Base-by-base conservation (phyloP, 2,329 filamentous ascomycete species). In the Fusarium denticulatum region DNA sequence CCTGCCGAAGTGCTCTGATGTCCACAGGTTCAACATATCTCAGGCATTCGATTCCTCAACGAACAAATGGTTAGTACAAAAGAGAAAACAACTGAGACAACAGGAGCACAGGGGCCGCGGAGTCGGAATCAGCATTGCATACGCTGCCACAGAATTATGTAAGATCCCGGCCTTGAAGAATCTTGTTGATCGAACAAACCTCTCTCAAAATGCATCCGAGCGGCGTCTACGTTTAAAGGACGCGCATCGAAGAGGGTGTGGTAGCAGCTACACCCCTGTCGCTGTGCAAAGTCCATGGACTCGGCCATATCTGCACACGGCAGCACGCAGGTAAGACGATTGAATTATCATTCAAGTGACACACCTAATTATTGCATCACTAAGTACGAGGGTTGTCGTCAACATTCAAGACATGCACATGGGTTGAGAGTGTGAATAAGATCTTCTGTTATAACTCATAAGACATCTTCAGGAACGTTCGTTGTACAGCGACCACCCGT, bases 71-170 rank as follows among this genome's bases (percentile, higher is more conserved):
- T 42, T 39, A 47, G 30, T 15, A 10, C 45, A 28, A 42, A 45
- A 60, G 73, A 64, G 72, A 53, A 50, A 75, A 73, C 66, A 75
- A 59, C 42, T 30, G 70, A 76, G 73, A 72, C 42, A 55, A 66
- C 64, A 70, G 64, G 26, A 37, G n/a, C 42, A 37, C 43, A 64
- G 53, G 30, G 49, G 28, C 50, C 65, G 69, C 65, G 72, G 72
- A 60, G 52, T 68, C 66, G 72, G 72, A 68, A 32, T 58, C 59
- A 50, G 65, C 43, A 45, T 50, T 73, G 42, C 52, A 50, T 60
- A 37, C 36, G 46, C 46, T 68, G 62, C 59, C 42, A 57, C 66
- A 65, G 64, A 46, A 58, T 57, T 59, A 18, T 37, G 34, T 64
- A 61, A 37, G 32, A n/a, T 60, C 55, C 74, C 68, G 61, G 68